Base-by-base conservation (phyloP, 2,329 filamentous ascomycete genomes). In the Esteya vermicola region DNA sequence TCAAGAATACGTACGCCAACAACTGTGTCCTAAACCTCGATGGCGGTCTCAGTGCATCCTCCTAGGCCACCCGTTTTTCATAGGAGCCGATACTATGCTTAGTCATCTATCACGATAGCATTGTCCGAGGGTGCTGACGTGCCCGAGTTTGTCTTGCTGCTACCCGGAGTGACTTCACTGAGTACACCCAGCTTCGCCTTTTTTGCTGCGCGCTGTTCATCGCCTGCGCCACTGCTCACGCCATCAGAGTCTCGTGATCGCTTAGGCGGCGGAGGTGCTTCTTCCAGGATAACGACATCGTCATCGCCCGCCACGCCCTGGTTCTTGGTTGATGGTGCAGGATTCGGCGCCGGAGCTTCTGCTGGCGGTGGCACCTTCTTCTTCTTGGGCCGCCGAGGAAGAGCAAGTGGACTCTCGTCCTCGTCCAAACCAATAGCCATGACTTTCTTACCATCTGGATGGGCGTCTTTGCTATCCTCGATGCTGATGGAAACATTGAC, bases 11-110 rank as follows among this genome's bases (percentile, higher is more conserved):
- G 46, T 94, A 89, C 59, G 82, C 85, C 41, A 89, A 89, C 56
- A 93, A 93, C 48, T 91, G 84, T 56, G 69, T 88, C 38, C 65
- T 94, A 38, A 91, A 88, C 56, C 66, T 94, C 22, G 86, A 93
- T 57, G 86, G 86, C 14, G 86, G 86, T 2, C 57, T 93, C 48
- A 86, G 81, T 56, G 82, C 81, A 38, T 59, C 58, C 50, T 14
- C 16, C 3, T 47, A 25, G n/a, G n/a, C n/a, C n/a, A n/a, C n/a
- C n/a, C n/a, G n/a, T n/a, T n/a, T n/a, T n/a, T n/a, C n/a, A 18
- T 16, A 22, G 19, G 19, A 10, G 4, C 5, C 12, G 22, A 19
- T 22, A 9, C 27, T 20, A n/a, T 27, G 18, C 27, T 39, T 30
- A 39, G 22, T 40, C 73, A 42, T 77, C 70, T 52, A 85, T 83